Evolutionary conservation across 768 basidiomycete species (phyloP).

Genomic region (Neoboletus magnificus): DNA sequence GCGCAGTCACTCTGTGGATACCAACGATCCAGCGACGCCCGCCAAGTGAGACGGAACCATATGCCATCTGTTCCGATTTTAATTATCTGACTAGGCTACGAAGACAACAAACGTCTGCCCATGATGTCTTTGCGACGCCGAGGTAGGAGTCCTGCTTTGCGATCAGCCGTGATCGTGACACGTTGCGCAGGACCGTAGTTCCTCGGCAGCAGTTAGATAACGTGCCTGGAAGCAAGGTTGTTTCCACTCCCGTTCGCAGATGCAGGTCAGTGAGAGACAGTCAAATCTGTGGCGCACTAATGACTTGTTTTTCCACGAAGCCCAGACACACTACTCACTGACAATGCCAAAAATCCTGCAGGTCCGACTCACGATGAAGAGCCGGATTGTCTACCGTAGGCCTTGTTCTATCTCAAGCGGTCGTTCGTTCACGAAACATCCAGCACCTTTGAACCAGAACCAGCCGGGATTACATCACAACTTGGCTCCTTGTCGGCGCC

Average conservation of each 20-base stretch:
- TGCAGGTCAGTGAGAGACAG: slow-evolving; percentile 7
- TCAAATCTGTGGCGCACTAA: background rate
- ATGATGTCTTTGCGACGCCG: slow-evolving; percentile 9
- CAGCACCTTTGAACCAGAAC: slow-evolving; percentile 19
- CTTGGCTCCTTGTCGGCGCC: background rate
- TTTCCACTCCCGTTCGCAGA: background rate
- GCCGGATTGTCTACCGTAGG: slow-evolving; percentile 20
- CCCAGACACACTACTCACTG: background rate
- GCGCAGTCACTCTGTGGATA: slow-evolving; percentile 19
- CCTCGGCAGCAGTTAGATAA: background rate
- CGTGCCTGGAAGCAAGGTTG: background rate
- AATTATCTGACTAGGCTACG: slow-evolving; percentile 1
- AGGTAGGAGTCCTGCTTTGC: background rate
- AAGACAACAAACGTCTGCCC: slow-evolving; percentile 3
- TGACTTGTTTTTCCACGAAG: slow-evolving; percentile 9
- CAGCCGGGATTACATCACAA: background rate
- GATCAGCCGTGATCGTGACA: background rate
- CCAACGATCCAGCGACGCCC: slow-evolving; percentile 8
- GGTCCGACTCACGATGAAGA: slow-evolving; percentile 11
- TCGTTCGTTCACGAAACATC: background rate
- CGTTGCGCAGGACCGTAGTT: background rate
- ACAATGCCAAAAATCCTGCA: background rate
- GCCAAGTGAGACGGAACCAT: slow-evolving; percentile 19
- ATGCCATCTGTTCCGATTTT: background rate
- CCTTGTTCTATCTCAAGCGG: background rate